Evolutionary conservation across 2,329 filamentous ascomycete genomes (phyloP).

Genomic region (Lachnellula arida): DNA sequence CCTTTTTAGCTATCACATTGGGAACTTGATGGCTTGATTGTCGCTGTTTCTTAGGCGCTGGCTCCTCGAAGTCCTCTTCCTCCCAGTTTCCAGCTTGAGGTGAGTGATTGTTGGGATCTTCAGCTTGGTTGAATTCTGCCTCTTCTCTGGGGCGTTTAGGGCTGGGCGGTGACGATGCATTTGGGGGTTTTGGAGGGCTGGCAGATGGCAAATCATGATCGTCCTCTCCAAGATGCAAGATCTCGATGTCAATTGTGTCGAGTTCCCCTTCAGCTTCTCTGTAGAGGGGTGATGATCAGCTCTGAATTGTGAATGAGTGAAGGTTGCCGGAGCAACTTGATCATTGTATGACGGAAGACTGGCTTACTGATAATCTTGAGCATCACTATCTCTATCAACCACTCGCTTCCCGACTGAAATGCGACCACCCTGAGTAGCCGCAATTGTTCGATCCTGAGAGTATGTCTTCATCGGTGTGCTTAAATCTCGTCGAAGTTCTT

Average conservation of each 20-base stretch:
- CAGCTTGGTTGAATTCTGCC: background rate
- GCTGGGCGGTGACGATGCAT: background rate
- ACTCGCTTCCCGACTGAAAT: background rate
- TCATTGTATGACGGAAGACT: background rate
- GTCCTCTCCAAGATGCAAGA: background rate
- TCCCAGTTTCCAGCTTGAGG: background rate
- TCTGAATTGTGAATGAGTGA: background rate
- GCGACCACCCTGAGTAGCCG: background rate
- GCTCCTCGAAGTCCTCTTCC: background rate
- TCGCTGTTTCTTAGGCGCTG: slow-evolving; percentile 1
- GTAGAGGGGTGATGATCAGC: background rate
- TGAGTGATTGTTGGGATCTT: background rate
- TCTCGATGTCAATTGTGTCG: background rate
- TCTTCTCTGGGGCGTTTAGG: background rate
- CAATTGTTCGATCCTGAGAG: background rate
- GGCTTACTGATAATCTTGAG: background rate
- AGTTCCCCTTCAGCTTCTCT: background rate
- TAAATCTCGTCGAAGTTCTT: background rate
- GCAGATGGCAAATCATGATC: background rate
- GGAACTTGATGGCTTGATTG: background rate
- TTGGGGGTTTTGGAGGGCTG: background rate
- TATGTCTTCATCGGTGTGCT: background rate
- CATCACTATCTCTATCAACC: background rate
- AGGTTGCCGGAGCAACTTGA: background rate
- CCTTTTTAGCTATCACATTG: slow-evolving; percentile 1